Evolutionary conservation across 78 protist genomes (phyloP), one percentile per base, ranked within the genome.

Genomic region (Anaeramoeba ignava): DNA sequence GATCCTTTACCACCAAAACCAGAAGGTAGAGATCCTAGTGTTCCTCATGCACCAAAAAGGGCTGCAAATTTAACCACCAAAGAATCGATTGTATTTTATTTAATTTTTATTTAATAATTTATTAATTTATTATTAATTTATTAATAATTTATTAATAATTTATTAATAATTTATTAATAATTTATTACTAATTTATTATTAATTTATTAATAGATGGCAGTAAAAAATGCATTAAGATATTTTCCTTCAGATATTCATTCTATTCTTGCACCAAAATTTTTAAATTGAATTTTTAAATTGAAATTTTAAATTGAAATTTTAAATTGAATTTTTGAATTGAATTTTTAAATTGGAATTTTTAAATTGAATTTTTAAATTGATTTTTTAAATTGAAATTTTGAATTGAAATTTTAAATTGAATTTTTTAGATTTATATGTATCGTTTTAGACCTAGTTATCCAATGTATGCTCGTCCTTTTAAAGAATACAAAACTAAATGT

Each of bases 371-470:
- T n/a, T n/a, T n/a, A n/a, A n/a, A n/a, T n/a, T n/a, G n/a, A n/a
- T n/a, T n/a, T n/a, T n/a, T n/a, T n/a, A n/a, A n/a, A n/a, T n/a
- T n/a, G n/a, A n/a, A n/a, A n/a, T n/a, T n/a, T n/a, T n/a, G n/a
- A n/a, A n/a, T n/a, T n/a, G n/a, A n/a, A n/a, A n/a, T n/a, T n/a
- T n/a, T n/a, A n/a, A n/a, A n/a, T n/a, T n/a, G n/a, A n/a, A n/a
- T n/a, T 54, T 8, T 8, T 17, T 17, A 54, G 36, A 54, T 54
- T 54, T 80, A 94, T 86, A 93, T 93, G 96, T 91, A 91, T 81
- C 88, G 97, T 38, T 92, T 94, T 86, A 84, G 93, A 42, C 97
- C 97, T 40, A 83, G 81, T 31, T 88, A 38, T 3, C 67, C 31
- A 31, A 89, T 92, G 92, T 68, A 83, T 31, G 95, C 96, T 2